Conservation (phyloP, 495 filamentous ascomycete species). For the Chaetomium cochliodes region DNA sequence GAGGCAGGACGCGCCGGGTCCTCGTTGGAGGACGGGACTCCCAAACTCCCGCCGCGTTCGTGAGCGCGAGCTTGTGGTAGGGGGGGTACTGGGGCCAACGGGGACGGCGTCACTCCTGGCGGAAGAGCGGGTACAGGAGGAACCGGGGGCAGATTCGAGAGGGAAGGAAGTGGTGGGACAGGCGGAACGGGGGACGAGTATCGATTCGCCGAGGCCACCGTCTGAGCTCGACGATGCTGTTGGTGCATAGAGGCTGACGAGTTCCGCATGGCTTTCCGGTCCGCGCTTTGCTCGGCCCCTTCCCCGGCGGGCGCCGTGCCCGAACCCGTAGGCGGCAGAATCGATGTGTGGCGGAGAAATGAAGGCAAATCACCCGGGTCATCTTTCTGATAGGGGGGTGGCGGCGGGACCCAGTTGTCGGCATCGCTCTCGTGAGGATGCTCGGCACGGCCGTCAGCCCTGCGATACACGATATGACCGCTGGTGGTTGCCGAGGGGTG, state of each 20-base stretch:
- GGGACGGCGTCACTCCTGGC: background rate
- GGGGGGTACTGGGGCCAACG: constrained; percentile 17
- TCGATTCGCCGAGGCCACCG: constrained; percentile 15
- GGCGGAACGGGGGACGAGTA: constrained; percentile 25
- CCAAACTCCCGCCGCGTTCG: constrained; percentile 22
- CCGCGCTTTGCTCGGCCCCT: background rate
- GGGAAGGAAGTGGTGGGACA: constrained; percentile 31
- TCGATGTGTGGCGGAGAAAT: constrained; percentile 44
- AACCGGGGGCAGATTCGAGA: constrained; percentile 25
- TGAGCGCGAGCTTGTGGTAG: constrained; percentile 18
- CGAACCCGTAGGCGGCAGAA: constrained; percentile 34
- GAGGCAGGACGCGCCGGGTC: constrained; percentile 24
- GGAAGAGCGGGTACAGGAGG: constrained; percentile 26
- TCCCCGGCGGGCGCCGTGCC: background rate
- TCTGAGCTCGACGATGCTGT: constrained; percentile 25
- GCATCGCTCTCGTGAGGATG: constrained; percentile 86
- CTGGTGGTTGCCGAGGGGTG: constrained; percentile 49
- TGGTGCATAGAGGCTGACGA: constrained; percentile 23
- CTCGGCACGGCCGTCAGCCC: constrained; percentile 63
- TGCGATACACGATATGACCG: constrained; percentile 48
- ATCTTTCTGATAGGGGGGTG: constrained; percentile 79
- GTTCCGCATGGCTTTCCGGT: constrained; percentile 15
- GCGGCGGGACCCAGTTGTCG: constrained; percentile 90
- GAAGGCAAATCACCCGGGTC: constrained; percentile 56
- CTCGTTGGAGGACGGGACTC: constrained; percentile 6